These are phyloP conservation scores for Fusarium clavum DNA, from an alignment of 2,329 filamentous ascomycete species.

Conservation along the genomic window DNA sequence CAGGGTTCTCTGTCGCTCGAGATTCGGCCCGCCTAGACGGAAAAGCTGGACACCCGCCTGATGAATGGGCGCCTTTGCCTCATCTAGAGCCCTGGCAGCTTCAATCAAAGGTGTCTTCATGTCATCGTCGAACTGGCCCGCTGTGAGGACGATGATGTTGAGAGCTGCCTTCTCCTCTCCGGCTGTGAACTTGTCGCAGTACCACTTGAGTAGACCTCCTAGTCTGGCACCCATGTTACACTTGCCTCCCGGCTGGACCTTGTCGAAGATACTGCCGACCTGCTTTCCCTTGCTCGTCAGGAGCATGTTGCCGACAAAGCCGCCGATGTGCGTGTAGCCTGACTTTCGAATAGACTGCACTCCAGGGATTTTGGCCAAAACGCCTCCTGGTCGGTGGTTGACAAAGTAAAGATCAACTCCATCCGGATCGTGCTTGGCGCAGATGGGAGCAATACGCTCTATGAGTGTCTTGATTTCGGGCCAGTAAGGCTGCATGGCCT, in stretches of 20 bases:
- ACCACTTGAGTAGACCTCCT: slow-evolving; percentile 20
- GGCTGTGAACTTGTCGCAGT: slow-evolving; percentile 19
- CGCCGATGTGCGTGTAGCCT: slow-evolving; percentile 13
- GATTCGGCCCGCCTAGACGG: slow-evolving; percentile 2
- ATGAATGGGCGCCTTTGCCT: slow-evolving; percentile 23
- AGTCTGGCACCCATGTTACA: slow-evolving; percentile 22
- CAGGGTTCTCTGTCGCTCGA: slow-evolving; percentile 17
- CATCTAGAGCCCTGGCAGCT: slow-evolving; percentile 17
- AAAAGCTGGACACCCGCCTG: slow-evolving; percentile 19
- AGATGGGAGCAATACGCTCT: slow-evolving; percentile 21
- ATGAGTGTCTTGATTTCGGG: slow-evolving; percentile 22
- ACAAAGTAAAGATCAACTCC: slow-evolving; percentile 22
- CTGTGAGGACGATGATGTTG: slow-evolving; percentile 15
- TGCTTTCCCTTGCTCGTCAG: slow-evolving; percentile 23
- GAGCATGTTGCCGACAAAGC: slow-evolving; percentile 17
- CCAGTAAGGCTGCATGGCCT: slow-evolving; percentile 23
- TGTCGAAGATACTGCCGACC: slow-evolving; percentile 16
- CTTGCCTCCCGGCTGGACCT: slow-evolving; percentile 16
- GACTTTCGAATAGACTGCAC: slow-evolving; percentile 23
- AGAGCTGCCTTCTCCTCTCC: slow-evolving; percentile 21
- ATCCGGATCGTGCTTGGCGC: slow-evolving; percentile 16
- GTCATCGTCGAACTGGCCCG: slow-evolving; percentile 19
- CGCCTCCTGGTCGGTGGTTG: slow-evolving; percentile 15
- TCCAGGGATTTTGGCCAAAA: slow-evolving; percentile 16
- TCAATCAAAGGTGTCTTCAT: slow-evolving; percentile 18